phyloP scores from a whole-genome alignment of 306 rosid genomes.

The Quercus aquifolioides region DNA sequence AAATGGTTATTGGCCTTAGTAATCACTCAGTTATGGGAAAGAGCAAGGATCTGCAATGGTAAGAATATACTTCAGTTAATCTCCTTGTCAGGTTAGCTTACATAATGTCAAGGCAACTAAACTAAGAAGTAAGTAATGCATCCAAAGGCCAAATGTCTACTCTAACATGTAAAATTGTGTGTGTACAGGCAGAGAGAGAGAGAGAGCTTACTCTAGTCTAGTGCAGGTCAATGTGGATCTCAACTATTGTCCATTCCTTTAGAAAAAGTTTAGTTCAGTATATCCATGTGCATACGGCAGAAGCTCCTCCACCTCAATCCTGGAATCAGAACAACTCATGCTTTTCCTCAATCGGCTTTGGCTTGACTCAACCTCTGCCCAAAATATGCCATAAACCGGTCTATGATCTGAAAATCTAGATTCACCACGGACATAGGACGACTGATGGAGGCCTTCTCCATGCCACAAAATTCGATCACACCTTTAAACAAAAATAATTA shows the following conservation, averaged over 20 bases:
- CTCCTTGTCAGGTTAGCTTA: too few relatives aligned
- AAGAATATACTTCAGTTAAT: background rate
- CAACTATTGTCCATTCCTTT: slow-evolving; percentile 34
- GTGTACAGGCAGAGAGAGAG: slow-evolving; percentile 21
- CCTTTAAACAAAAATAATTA: slow-evolving; percentile 41
- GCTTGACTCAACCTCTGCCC: slow-evolving; percentile 94
- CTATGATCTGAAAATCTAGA: slow-evolving; percentile 95
- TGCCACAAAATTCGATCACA: slow-evolving; percentile 97
- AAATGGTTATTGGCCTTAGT: background rate
- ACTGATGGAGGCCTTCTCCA: slow-evolving; percentile 96
- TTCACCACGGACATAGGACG: slow-evolving; percentile 91
- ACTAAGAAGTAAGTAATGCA: background rate
- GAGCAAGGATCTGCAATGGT: background rate
- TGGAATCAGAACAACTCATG: slow-evolving; percentile 79
- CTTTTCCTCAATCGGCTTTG: slow-evolving; percentile 82
- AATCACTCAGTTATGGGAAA: background rate
- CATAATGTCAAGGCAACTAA: background rate
- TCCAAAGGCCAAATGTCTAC: background rate
- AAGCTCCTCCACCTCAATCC: slow-evolving; percentile 89
- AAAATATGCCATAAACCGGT: slow-evolving; percentile 89
- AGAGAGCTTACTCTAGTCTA: slow-evolving; percentile 45
- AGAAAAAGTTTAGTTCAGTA: slow-evolving; percentile 93
- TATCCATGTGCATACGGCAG: slow-evolving; percentile 92
- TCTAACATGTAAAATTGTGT: background rate
- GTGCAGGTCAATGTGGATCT: slow-evolving; percentile 34